Base-by-base conservation (phyloP, 768 basidiomycete species). In the Boletus sp. region DNA sequence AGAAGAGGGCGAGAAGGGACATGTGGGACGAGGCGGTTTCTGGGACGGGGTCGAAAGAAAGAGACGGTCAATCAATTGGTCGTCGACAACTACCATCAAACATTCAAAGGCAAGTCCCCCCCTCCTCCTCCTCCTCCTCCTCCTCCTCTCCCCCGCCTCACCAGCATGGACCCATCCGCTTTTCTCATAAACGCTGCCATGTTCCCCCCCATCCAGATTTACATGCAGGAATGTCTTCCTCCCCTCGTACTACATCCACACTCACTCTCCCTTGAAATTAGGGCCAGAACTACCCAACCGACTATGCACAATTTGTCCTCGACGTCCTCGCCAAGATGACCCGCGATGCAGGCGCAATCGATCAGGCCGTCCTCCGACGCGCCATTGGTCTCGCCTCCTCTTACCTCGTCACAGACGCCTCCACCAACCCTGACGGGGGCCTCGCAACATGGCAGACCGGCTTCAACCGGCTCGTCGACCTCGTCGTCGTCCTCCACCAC, bases 401-500 rank as follows among this genome's bases (percentile, higher is more conserved):
- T n/a, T 90, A 85, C 64, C 81, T 91, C 42, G 67, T 93, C 54
- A 83, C 88, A 13, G 90, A 93, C 70, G 78, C 79, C 1, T 83
- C 82, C 53, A 89, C 71, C 58, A 83, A 84, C 63, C 75, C 81
- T 0, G 77, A 78, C 34, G 65, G 64, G 1, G 90, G 88, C 1
- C 70, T 83, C 25, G 57, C 62, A 14, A 79, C 83, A 9, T 93
- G 90, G 90, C 77, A 74, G 54, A 72, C 74, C 7, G 90, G 90
- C 3, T 81, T 93, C 63, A 78, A 77, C 68, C 75, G 80, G 11
- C 77, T 92, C 29, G 82, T 89, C 29, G 90, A 92, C 59, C 74
- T 91, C 48, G 73, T 89, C 54, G 76, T 87, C 47, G 85, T 80
- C n/a, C 78, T 93, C 32, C 86, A 93, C 63, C 70, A 73, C 30